phyloP scores from a whole-genome alignment of 192 early-diverging fungal genomes.

The Backusella mclennaniae region DNA sequence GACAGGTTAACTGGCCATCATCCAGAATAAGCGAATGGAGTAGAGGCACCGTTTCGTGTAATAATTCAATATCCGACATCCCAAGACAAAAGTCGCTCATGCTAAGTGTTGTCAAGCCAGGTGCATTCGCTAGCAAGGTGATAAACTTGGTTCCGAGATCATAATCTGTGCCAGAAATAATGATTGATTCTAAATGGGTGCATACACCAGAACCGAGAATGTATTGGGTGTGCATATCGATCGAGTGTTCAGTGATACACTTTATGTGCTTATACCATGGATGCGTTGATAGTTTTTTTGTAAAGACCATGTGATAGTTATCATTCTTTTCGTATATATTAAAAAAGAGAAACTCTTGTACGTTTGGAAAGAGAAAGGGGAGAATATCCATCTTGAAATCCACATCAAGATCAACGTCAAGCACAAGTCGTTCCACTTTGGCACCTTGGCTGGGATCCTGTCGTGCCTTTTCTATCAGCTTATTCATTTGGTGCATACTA shows the following conservation, averaged over 20 bases:
- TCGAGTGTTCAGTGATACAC: not conserved
- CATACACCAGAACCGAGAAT: not conserved
- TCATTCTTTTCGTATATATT: not conserved
- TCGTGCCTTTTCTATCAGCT: not conserved
- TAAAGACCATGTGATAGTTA: not conserved
- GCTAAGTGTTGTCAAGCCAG: not conserved
- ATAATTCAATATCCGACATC: not conserved
- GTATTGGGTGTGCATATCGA: not conserved
- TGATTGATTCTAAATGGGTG: not conserved
- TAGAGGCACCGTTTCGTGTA: not conserved
- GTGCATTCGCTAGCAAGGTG: not conserved
- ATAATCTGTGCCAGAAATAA: not conserved
- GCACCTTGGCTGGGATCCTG: not conserved
- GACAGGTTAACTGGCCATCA: not conserved
- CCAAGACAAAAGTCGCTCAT: not conserved
- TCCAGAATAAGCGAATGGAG: not conserved
- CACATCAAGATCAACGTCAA: not conserved
- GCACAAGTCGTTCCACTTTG: not conserved
- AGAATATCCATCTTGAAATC: not conserved
- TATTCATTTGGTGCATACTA: not conserved
- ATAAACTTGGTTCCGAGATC: not conserved
- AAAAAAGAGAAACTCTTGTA: not conserved
- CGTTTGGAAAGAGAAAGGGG: not conserved
- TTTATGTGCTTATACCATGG: not conserved
- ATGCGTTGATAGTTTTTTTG: not conserved